A percentile compares a stretch with the other conserved stretches of the same genome.
Conservation (phyloP, 2,329 filamentous ascomycete genomes). For the Colletotrichum abscissum region DNA sequence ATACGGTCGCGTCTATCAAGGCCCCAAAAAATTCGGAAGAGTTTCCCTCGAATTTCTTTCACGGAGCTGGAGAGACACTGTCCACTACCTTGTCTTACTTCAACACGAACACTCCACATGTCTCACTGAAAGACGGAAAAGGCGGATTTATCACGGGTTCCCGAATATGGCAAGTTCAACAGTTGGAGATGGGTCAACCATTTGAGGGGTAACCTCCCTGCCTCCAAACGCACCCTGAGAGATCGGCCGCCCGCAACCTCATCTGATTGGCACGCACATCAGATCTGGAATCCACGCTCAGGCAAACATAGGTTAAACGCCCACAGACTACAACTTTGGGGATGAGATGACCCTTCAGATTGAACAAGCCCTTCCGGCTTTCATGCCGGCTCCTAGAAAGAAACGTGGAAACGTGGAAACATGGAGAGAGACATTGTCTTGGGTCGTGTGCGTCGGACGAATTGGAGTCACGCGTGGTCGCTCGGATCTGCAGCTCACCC, state of each 20-base stretch:
- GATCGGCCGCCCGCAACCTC: neutral
- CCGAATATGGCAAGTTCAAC: neutral
- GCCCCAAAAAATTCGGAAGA: neutral
- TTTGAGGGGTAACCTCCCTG: neutral
- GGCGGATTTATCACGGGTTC: neutral
- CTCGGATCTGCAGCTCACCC: constrained; percentile 2
- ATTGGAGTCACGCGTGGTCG: neutral
- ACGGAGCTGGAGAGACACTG: neutral
- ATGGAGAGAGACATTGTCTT: neutral
- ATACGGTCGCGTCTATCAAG: neutral
- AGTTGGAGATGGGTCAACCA: neutral
- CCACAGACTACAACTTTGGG: neutral
- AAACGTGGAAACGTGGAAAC: neutral
- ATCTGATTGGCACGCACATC: neutral
- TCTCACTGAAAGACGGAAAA: neutral
- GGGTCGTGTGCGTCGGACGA: neutral
- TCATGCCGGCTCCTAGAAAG: neutral
- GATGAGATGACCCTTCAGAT: neutral
- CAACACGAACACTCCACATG: neutral
- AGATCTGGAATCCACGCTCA: neutral
- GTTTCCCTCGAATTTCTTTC: neutral
- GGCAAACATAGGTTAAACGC: neutral
- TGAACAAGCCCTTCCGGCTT: neutral
- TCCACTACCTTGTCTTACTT: neutral
- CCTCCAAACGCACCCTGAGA: neutral